Evolutionary conservation across 345 rosid species (phyloP).

Genomic region (Rhizophora mangle): DNA sequence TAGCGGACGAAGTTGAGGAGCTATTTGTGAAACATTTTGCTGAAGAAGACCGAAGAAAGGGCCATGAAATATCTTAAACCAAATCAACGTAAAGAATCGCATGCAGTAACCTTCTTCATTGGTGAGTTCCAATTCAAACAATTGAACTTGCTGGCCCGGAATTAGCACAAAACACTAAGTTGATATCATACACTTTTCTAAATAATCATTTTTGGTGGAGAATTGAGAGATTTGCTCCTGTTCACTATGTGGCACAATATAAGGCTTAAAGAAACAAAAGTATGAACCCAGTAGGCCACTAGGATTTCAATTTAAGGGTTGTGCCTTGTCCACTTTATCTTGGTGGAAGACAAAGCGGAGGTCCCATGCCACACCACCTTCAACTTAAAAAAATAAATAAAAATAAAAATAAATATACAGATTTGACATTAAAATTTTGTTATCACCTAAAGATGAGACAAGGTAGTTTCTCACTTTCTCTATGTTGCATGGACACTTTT

Average conservation of each 20-base stretch:
- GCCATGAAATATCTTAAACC: slow-evolving; percentile 92
- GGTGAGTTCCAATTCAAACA: slow-evolving; percentile 47
- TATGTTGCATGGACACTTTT: too few species aligned
- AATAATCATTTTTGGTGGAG: too few species aligned
- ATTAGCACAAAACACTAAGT: too few species aligned
- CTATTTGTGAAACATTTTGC: slow-evolving; percentile 80
- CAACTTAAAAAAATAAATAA: not conserved
- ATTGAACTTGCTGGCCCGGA: not conserved
- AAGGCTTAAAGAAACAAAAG: slow-evolving; percentile 18
- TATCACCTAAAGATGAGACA: too few species aligned
- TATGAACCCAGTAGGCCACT: slow-evolving; percentile 52
- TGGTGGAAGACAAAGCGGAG: slow-evolving; percentile 49
- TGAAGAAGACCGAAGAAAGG: slow-evolving; percentile 73
- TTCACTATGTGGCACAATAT: slow-evolving; percentile 25
- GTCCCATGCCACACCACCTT: slow-evolving; percentile 31
- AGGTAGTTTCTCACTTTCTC: too few species aligned
- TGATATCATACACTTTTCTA: too few species aligned
- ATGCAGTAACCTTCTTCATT: slow-evolving; percentile 77
- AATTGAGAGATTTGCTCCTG: slow-evolving; percentile 14
- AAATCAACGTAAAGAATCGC: slow-evolving; percentile 76
- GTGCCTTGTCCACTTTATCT: slow-evolving; percentile 31
- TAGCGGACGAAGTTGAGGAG: slow-evolving; percentile 87
- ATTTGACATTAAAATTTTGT: too few species aligned
- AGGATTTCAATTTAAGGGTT: slow-evolving; percentile 16
- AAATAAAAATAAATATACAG: too few species aligned